Evolutionary conservation across 352 stramenopile genomes (phyloP).

Genomic region (Elongisporangium senticosum): DNA sequence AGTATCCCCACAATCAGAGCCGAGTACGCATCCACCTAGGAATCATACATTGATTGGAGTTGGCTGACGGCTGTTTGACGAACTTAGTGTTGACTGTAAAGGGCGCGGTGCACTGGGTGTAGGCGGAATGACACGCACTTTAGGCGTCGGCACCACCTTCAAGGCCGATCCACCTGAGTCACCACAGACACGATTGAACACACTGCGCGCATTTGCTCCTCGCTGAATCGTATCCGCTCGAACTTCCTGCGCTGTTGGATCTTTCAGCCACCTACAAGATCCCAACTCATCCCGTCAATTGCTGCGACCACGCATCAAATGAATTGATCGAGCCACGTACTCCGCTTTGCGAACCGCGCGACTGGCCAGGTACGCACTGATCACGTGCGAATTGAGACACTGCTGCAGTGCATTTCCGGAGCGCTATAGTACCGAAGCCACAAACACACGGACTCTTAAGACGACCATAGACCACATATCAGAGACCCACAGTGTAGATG

Average conservation of each 20-base stretch:
- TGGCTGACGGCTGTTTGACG: neutral
- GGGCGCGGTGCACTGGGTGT: neutral
- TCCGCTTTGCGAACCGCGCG: slow-evolving; percentile 36
- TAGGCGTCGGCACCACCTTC: slow-evolving; percentile 36
- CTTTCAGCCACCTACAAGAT: no score
- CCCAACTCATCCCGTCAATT: no score
- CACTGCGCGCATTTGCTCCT: slow-evolving; percentile 25
- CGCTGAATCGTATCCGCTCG: slow-evolving; percentile 29
- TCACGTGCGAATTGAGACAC: slow-evolving; percentile 76
- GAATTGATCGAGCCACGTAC: slow-evolving; percentile 9
- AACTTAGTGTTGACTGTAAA: neutral
- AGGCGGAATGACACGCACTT: slow-evolving; percentile 1
- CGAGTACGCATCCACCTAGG: no score
- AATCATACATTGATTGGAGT: no score
- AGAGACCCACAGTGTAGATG: neutral
- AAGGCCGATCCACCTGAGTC: slow-evolving; percentile 10
- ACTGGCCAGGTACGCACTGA: slow-evolving; percentile 63
- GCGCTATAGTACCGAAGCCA: slow-evolving; percentile 11
- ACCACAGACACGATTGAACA: slow-evolving; percentile 10
- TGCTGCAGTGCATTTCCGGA: slow-evolving; percentile 51
- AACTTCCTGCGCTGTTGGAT: no score
- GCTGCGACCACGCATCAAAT: neutral
- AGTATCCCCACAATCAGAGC: no score
- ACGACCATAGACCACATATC: neutral
- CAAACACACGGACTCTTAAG: neutral